Evolutionary conservation across 352 stramenopile species (phyloP).

Genomic region (Globisporangium apiculatum): DNA sequence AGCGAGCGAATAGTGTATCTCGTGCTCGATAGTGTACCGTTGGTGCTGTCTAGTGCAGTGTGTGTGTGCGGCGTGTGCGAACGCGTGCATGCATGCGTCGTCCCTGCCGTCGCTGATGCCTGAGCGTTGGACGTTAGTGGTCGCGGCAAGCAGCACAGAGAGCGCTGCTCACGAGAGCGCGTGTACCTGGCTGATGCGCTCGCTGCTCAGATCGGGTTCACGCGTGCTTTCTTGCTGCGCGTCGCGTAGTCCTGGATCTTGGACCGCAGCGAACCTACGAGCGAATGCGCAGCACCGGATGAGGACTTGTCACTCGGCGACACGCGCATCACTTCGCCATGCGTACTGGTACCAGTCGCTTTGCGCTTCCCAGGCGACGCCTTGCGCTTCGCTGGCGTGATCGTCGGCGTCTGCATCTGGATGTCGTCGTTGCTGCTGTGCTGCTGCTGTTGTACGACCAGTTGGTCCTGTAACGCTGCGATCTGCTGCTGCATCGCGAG

Average conservation of each 20-base stretch:
- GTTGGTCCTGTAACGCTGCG: constrained; percentile 36
- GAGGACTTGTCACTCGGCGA: constrained; percentile 22
- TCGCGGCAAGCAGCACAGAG: no score
- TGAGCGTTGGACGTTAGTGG: neutral
- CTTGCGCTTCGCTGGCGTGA: constrained; percentile 23
- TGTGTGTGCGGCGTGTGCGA: neutral
- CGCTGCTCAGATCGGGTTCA: constrained; percentile 31
- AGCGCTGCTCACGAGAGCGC: no score
- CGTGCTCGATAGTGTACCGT: constrained; percentile 1
- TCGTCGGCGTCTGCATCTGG: constrained; percentile 22
- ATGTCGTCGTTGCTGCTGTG: constrained; percentile 21
- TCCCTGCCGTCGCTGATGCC: no score
- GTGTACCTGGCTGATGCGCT: neutral
- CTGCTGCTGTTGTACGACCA: constrained; percentile 19
- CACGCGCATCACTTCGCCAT: constrained; percentile 17
- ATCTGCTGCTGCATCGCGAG: constrained; percentile 64
- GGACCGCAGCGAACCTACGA: constrained; percentile 44
- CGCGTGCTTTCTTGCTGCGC: constrained; percentile 46
- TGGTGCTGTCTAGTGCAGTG: no score
- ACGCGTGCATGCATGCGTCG: no score
- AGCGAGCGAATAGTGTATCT: constrained; percentile 3
- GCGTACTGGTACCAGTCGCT: constrained; percentile 29
- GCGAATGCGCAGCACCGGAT: constrained; percentile 28
- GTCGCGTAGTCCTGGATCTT: constrained; percentile 36
- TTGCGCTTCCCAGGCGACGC: constrained; percentile 52